These are phyloP conservation scores for Acanthamoeba castellanii DNA, from an alignment of 208 protist genomes.

Conservation along the genomic window DNA sequence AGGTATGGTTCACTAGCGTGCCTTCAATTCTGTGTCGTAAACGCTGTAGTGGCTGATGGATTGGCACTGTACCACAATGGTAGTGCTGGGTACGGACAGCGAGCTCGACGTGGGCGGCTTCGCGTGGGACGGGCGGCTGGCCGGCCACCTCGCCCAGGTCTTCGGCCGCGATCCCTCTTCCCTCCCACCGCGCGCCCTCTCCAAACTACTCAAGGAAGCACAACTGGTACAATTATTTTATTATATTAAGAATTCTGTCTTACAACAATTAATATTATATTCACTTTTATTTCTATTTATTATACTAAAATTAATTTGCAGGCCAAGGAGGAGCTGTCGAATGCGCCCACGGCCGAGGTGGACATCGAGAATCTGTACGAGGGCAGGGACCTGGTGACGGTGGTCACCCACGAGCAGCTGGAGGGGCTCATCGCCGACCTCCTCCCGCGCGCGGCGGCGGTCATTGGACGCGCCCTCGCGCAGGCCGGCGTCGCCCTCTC, in stretches of 20 bases:
- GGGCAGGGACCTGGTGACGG: background rate
- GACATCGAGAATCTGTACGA: constrained; percentile 33
- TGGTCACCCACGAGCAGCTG: background rate
- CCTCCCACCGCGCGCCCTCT: background rate
- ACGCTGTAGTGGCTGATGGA: background rate
- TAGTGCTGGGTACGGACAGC: constrained; percentile 27
- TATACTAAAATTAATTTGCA: background rate
- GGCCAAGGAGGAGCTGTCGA: constrained; percentile 18
- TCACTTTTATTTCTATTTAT: too few relatives aligned
- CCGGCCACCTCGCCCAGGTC: background rate
- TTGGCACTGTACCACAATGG: too few relatives aligned
- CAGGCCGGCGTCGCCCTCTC: background rate
- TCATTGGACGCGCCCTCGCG: background rate
- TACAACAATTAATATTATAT: too few relatives aligned
- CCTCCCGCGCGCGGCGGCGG: background rate
- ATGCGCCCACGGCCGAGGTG: background rate
- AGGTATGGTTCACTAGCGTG: background rate
- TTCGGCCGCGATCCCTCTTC: background rate
- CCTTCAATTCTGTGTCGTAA: background rate
- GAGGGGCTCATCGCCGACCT: constrained; percentile 34
- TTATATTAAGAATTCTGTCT: background rate
- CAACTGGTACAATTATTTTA: background rate
- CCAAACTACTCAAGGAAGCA: background rate
- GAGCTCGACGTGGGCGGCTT: constrained; percentile 31
- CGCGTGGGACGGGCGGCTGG: background rate